A percentile compares a stretch with the other conserved stretches of the same genome.
Conservation (phyloP, 495 filamentous ascomycete genomes). For the Talaromyces adpressus region DNA sequence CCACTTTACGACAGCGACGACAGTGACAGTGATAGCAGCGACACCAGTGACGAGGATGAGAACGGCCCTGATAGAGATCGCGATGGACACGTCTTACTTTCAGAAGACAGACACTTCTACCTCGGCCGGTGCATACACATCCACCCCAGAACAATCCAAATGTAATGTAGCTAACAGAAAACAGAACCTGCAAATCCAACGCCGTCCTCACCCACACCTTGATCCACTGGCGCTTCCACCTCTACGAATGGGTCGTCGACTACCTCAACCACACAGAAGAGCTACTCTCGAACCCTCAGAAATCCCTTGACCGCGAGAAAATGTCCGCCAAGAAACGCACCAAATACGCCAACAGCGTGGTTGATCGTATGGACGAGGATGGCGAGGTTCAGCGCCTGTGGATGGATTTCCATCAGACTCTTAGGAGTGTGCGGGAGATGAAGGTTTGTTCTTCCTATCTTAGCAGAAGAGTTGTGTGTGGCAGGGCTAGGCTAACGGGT, state of each 20-base stretch:
- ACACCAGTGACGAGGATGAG: constrained; percentile 23
- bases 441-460: constrained; percentile 28
- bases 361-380: constrained; percentile 48
- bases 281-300: constrained; percentile 3
- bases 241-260: constrained; percentile 63
- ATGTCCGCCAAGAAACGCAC: constrained; percentile 35
- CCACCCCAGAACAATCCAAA: neutral
- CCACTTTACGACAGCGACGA: constrained; percentile 49
- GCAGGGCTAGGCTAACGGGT: too few relatives aligned
- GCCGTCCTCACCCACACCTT: constrained; percentile 63
- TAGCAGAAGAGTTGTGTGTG: too few relatives aligned
- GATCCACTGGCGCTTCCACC: constrained; percentile 67
- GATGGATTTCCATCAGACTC: constrained; percentile 49
- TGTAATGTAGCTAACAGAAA: neutral
- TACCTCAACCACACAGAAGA: constrained; percentile 49
- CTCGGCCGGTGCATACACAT: constrained; percentile 33
- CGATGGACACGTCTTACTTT: constrained; percentile 25
- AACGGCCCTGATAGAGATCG: constrained; percentile 24
- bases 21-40: constrained; percentile 28
- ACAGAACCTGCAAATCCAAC: constrained; percentile 57
- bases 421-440: constrained; percentile 45
- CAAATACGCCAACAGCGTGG: constrained; percentile 48
- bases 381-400: constrained; percentile 52
- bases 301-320: constrained; percentile 2
- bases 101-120: constrained; percentile 30